Evolutionary conservation across 257 asterid genomes (phyloP).

Genomic region (Rauvolfia tetraphylla): DNA sequence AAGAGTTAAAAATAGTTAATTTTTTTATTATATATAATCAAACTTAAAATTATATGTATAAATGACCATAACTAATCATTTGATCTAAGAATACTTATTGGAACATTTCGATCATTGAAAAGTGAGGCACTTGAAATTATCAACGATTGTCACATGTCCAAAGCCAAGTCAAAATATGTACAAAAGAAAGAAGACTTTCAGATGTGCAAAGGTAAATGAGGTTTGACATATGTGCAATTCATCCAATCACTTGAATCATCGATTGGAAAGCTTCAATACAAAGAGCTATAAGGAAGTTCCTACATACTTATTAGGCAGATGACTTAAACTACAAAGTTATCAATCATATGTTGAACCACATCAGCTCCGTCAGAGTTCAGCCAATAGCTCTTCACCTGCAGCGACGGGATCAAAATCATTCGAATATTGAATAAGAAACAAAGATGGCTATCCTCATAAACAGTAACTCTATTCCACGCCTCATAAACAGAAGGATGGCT

Average conservation of each 20-base stretch:
- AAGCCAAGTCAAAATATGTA: conserved; percentile 11
- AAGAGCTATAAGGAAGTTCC: background rate
- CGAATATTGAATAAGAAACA: background rate
- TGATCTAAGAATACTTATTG: no score
- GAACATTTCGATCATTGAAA: no score
- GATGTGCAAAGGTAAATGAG: conserved; percentile 4
- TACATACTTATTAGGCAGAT: background rate
- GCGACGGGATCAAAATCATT: background rate
- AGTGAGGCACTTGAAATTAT: background rate
- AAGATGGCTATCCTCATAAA: no score
- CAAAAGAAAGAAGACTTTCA: conserved; percentile 1
- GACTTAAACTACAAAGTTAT: conserved; percentile 53
- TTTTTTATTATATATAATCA: no score
- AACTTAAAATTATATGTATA: no score
- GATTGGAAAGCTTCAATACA: background rate
- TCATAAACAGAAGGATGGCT: background rate
- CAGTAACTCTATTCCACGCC: background rate
- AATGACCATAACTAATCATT: no score
- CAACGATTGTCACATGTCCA: background rate
- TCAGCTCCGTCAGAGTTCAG: conserved; percentile 86
- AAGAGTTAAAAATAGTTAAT: no score
- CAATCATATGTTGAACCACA: conserved; percentile 85
- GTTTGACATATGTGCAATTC: background rate
- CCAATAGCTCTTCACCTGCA: conserved; percentile 87
- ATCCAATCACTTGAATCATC: conserved; percentile 2